phyloP scores from a whole-genome alignment of 306 rosid species.

The Cercis canadensis region DNA sequence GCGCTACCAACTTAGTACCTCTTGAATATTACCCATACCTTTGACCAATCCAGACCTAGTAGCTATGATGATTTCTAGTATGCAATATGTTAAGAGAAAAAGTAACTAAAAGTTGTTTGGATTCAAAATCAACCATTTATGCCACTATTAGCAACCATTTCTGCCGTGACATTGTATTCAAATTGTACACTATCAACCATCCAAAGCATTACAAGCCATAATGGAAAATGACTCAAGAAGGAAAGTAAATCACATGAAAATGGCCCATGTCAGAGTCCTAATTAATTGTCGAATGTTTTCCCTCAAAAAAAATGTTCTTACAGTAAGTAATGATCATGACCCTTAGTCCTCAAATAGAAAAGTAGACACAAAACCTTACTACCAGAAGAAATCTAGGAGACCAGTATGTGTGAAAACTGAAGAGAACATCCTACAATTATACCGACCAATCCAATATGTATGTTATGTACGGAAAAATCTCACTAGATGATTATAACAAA shows the following conservation, averaged over 20 bases:
- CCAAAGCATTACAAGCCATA: slow-evolving; percentile 24
- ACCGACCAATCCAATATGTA: slow-evolving; percentile 24
- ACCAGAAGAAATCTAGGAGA: slow-evolving; percentile 14
- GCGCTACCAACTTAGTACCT: too few relatives aligned
- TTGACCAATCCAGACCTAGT: too few relatives aligned
- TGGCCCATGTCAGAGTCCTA: background rate
- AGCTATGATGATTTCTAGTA: too few relatives aligned
- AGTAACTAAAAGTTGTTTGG: too few relatives aligned
- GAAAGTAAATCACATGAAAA: slow-evolving; percentile 22
- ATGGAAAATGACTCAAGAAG: slow-evolving; percentile 18
- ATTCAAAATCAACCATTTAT: too few relatives aligned
- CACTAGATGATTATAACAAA: background rate
- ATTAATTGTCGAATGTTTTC: background rate
- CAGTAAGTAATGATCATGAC: background rate
- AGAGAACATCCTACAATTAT: slow-evolving; percentile 1
- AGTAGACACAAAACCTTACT: background rate
- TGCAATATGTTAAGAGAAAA: too few relatives aligned
- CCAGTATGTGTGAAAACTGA: slow-evolving; percentile 15
- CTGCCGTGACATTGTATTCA: slow-evolving; percentile 29
- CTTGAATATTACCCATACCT: too few relatives aligned
- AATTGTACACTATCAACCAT: slow-evolving; percentile 34
- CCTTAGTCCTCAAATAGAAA: background rate
- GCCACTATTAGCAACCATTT: too few relatives aligned
- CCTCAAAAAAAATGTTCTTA: background rate
- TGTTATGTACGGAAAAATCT: background rate